Percentiles rank a stretch among this genome's conserved stretches.
Conservation (phyloP, 345 rosid genomes). For the Acer negundo region DNA sequence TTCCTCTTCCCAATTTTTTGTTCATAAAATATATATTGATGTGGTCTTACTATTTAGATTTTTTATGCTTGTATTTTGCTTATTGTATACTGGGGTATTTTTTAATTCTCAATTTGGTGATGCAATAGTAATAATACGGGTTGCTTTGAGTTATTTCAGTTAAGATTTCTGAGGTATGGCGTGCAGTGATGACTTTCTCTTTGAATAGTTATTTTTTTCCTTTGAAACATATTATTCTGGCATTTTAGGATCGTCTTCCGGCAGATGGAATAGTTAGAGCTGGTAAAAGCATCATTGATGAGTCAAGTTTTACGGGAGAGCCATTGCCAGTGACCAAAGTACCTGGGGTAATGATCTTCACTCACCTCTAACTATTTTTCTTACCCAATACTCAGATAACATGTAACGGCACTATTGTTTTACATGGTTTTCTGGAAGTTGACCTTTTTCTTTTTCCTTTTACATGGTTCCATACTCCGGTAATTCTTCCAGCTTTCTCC, state of each 20-base stretch:
- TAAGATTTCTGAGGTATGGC: neutral
- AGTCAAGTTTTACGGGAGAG: conserved; percentile 97
- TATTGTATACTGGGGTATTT: neutral
- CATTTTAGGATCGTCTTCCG: conserved; percentile 81
- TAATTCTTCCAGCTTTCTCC: conserved; percentile 4
- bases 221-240: conserved; percentile 22
- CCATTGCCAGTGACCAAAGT: conserved; percentile 92
- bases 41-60: neutral
- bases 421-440: conserved; percentile 5
- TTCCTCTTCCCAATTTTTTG: neutral
- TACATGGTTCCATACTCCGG: neutral
- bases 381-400: neutral
- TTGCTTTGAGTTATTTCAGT: conserved; percentile 8
- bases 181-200: neutral
- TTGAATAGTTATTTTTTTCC: conserved; percentile 1
- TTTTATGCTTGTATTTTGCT: neutral
- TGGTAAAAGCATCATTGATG: conserved; percentile 92
- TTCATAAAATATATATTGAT: neutral
- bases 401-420: neutral
- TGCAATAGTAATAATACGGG: neutral
- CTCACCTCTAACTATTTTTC: conserved; percentile 7
- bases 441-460: neutral
- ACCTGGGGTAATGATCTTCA: conserved; percentile 67
- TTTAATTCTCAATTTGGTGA: neutral
- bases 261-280: conserved; percentile 92